Evolutionary conservation across 345 rosid genomes (phyloP), one percentile per base, ranked within the genome.

Genomic region (Dimocarpus longan): DNA sequence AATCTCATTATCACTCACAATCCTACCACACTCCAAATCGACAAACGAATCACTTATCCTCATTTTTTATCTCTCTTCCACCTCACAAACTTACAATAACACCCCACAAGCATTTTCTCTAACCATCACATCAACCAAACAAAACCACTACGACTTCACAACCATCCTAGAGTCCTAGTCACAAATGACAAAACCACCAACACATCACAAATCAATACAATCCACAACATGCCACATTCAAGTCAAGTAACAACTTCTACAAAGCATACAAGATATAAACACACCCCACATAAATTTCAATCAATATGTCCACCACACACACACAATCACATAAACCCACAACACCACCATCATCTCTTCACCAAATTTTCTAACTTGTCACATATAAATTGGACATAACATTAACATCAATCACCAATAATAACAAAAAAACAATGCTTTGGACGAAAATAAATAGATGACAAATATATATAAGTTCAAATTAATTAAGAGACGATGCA

Each of bases 1-100:
- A 57, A 37, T 80, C 68, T 60, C 79, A 66, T 66, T 68, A 43
- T 74, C 72, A 5, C 73, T 71, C 1, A 10, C 46, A 10, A 57
- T 68, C 26, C 28, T 66, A 21, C 85, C 88, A 80, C 18, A 60
- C 78, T 85, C 85, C 80, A 85, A 39, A 80, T 85, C 82, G 43
- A 65, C 56, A 68, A 15, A 37, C 21, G 68, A 24, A 59, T 73
- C 70, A 43, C 37, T 83, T 68, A 24, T 72, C 54, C 71, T 71
- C 26, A 21, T 19, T 21, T 59, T 21, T 19, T 16, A n/a, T 59
- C 22, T 6, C 64, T 7, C 22, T 6, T 13, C 64, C 64, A 59
- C 26, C 22, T 59, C 12, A 22, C 28, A 3, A 59, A 59, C 19
- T 15, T 52, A 16, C 11, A 19, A 52, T 52, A 52, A 16, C 57